These are phyloP conservation scores for Zygosaccharomyces gambellarensis DNA, from an alignment of 805 yeast species.

Conservation along the genomic window DNA sequence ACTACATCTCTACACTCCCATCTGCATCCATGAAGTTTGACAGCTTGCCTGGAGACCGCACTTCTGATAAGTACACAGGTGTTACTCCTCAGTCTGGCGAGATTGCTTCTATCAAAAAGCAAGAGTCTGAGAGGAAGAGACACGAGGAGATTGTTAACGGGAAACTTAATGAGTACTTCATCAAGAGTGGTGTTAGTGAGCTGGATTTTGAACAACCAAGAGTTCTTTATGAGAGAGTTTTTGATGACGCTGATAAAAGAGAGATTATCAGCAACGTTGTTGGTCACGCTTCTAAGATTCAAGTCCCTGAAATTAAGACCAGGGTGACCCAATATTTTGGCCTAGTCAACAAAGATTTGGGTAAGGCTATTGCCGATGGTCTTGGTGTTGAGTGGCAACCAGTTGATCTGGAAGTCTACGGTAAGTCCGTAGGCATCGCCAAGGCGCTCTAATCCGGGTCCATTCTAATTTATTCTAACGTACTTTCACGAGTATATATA, in stretches of 20 bases:
- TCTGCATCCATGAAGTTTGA: constrained; percentile 22
- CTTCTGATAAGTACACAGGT: constrained; percentile 33
- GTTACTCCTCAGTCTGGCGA: constrained; percentile 30
- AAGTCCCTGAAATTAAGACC: constrained; percentile 32
- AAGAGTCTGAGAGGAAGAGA: constrained; percentile 26
- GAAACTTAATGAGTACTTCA: constrained; percentile 35
- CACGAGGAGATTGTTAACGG: constrained; percentile 39
- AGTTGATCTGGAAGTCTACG: constrained; percentile 35
- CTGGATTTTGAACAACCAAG: constrained; percentile 47
- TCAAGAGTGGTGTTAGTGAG: constrained; percentile 40
- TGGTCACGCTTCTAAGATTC: constrained; percentile 37
- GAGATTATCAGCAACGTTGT: constrained; percentile 38
- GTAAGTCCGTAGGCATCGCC: constrained; percentile 26
- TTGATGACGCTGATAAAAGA: constrained; percentile 31
- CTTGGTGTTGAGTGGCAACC: constrained; percentile 38
- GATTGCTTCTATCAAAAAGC: constrained; percentile 27
- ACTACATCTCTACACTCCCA: constrained; percentile 44
- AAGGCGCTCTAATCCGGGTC: constrained; percentile 5
- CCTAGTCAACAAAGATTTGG: constrained; percentile 39
- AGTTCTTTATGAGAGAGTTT: constrained; percentile 40
- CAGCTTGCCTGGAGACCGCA: constrained; percentile 12
- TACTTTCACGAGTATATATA: neutral
- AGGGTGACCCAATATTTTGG: constrained; percentile 42
- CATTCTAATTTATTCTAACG: neutral
- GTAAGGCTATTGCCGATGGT: constrained; percentile 39